Evolutionary conservation across 441 rosid genomes (phyloP).

Genomic region (Jatropha multifida): DNA sequence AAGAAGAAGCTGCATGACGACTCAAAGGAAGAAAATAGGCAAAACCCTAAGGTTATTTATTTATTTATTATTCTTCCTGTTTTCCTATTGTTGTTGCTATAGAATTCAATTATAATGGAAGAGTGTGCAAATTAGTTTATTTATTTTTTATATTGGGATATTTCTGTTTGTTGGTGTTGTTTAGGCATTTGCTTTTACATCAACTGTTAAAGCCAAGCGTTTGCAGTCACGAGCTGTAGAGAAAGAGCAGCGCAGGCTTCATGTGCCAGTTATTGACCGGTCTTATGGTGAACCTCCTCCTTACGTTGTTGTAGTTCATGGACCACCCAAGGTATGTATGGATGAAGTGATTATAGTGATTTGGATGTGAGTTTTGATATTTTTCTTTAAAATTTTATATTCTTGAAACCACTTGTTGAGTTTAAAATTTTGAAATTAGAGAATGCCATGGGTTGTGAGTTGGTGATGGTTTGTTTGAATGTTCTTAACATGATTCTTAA

Average conservation of each 20-base stretch:
- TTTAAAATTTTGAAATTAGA: background rate
- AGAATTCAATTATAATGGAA: background rate
- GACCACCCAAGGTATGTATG: constrained; percentile 71
- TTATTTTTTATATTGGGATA: background rate
- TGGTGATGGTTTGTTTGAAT: background rate
- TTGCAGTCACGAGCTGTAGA: constrained; percentile 65
- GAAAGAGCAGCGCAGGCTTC: constrained; percentile 87
- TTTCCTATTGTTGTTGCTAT: background rate
- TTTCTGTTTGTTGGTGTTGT: background rate
- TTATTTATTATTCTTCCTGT: background rate
- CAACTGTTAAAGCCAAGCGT: constrained; percentile 63
- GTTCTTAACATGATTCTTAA: background rate
- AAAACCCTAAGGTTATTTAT: constrained; percentile 58
- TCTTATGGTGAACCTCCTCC: constrained; percentile 81
- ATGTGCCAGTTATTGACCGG: constrained; percentile 71
- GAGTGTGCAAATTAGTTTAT: background rate
- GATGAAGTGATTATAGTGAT: background rate
- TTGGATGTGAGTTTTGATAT: too few species aligned
- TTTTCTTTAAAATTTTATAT: too few species aligned
- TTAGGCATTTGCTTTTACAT: constrained; percentile 66
- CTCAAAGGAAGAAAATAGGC: constrained; percentile 35
- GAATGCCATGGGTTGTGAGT: too few species aligned
- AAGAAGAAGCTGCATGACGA: constrained; percentile 27
- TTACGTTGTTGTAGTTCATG: constrained; percentile 84
- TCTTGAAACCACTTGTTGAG: background rate